Base-by-base conservation (phyloP, 495 filamentous ascomycete species). In the Penicillium bovifimosum region DNA sequence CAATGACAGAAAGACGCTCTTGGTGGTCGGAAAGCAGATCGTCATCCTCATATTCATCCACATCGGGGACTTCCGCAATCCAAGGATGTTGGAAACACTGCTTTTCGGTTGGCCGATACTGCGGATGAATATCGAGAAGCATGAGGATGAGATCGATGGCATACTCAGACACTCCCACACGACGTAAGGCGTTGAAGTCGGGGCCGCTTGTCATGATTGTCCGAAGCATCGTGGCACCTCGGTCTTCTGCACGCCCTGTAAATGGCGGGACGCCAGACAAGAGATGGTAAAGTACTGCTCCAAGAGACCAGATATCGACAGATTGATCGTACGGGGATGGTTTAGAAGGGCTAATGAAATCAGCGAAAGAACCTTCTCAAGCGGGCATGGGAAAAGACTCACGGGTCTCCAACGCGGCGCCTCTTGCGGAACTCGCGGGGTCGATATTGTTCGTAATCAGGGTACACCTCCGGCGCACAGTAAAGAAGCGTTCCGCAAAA, bases 401-500 rank as follows among this genome's bases (percentile, higher is more conserved):
- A 78, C 67, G 75, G 72, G 39, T 74, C 72, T 50, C 71, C 71
- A 35, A 74, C 52, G 20, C 82, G 77, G 5, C 77, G 73, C 32
- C 81, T 72, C 55, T 85, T 85, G 35, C 69, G 60, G 26, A 64
- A 48, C 41, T 75, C 66, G 29, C 74, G 73, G 6, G 63, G 60
- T 9, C 73, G 67, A 49, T 75, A 76, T 35, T 55, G 63, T n/a
- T 75, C 71, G 65, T 90, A 96, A 45, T 91, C 86, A 0, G 87
- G 86, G 62, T 96, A 98, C 2, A 98, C 90, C 63, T 98, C 93
- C 1, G 93, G 93, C 2, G 93, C 93, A 62, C 95, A 96, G 64
- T 96, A 98, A 9, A 97, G 75, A 32, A 97, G 77, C 0, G 93
- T 98, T 9, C 93, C 93, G 64, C 93, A 98, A 62, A 98, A 98